Base-by-base conservation (phyloP, 2,329 filamentous ascomycete species). In the Monilinia fructigena region DNA sequence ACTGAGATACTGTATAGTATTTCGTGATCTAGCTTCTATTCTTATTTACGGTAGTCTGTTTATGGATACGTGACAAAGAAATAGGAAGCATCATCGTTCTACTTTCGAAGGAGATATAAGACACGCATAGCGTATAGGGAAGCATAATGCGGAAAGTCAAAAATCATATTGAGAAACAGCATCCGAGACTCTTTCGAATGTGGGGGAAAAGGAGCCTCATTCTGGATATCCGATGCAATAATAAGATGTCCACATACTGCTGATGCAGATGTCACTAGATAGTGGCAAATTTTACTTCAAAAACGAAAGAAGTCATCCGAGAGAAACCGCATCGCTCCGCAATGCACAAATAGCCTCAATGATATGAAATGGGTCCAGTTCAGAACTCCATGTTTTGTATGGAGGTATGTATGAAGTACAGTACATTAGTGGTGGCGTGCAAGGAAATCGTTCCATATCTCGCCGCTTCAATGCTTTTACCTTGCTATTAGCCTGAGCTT, bases 211-310 rank as follows among this genome's bases (percentile, higher is more conserved):
- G 45, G 56, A 60, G 56, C 56, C 45, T 60, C 56, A 60, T 38
- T 48, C 47, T 16, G 14, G 45, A 60, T 48, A 50, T 20, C 28
- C 28, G 42, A 60, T 16, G 42, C 42, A 35, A 35, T 35, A 14
- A 42, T 60, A 60, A 48, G 55, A 58, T 40, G 23, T 60, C 20
- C 12, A 59, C 28, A 47, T 35, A 26, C 28, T 16, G 40, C 40
- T 42, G 55, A 47, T 47, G 56, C 56, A 59, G 56, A 59, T 20
- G 35, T 60, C 12, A 60, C 28, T 60, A 35, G 28, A 50, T 60
- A 60, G 56, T 60, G 56, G 56, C 56, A 50, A 60, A 14, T 50
- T 18, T 16, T 12, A 20, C 14, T 50, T 20, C 45, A 38, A 60
- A 35, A 38, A 14, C 28, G 16, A 48, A 48, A 35, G 20, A 55